A percentile compares a stretch with the other conserved stretches of the same genome.
Conservation (phyloP, 2,329 filamentous ascomycete species). For the Calycina marina region DNA sequence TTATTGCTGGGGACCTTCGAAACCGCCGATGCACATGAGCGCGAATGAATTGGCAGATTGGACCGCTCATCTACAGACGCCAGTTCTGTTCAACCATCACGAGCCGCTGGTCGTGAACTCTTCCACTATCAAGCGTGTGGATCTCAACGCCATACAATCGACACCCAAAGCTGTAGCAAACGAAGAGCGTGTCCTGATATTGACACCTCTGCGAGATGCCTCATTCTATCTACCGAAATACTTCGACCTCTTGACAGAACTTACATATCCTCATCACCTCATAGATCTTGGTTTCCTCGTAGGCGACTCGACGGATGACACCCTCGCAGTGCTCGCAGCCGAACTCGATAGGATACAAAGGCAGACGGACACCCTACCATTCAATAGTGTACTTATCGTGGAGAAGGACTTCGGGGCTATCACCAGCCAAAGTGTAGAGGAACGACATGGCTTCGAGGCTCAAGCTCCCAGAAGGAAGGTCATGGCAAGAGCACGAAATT, state of each 20-base stretch:
- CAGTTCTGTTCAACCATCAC: slow-evolving; percentile 94
- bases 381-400: slow-evolving; percentile 71
- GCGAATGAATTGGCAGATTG: slow-evolving; percentile 82
- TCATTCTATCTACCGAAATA: slow-evolving; percentile 70
- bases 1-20: slow-evolving; percentile 91
- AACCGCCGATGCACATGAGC: slow-evolving; percentile 92
- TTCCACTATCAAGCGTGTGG: slow-evolving; percentile 60
- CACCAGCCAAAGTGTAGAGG: slow-evolving; percentile 57
- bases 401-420: slow-evolving; percentile 71
- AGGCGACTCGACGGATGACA: slow-evolving; percentile 83
- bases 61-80: slow-evolving; percentile 78
- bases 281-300: slow-evolving; percentile 95
- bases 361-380: slow-evolving; percentile 55
- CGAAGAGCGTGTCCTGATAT: slow-evolving; percentile 75
- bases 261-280: slow-evolving; percentile 87
- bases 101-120: slow-evolving; percentile 74
- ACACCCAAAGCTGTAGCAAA: slow-evolving; percentile 66
- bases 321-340: slow-evolving; percentile 66
- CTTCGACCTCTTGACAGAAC: slow-evolving; percentile 78
- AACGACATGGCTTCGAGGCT: slow-evolving; percentile 72
- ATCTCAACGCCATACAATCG: slow-evolving; percentile 75
- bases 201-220: slow-evolving; percentile 88
- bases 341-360: slow-evolving; percentile 84
- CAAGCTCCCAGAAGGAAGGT: slow-evolving; percentile 83
- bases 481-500: slow-evolving; percentile 85